Percentiles rank a stretch among this genome's conserved stretches.
These are phyloP conservation scores for Penicillium canariense DNA, from an alignment of 495 filamentous ascomycete genomes.

Conservation along the genomic window DNA sequence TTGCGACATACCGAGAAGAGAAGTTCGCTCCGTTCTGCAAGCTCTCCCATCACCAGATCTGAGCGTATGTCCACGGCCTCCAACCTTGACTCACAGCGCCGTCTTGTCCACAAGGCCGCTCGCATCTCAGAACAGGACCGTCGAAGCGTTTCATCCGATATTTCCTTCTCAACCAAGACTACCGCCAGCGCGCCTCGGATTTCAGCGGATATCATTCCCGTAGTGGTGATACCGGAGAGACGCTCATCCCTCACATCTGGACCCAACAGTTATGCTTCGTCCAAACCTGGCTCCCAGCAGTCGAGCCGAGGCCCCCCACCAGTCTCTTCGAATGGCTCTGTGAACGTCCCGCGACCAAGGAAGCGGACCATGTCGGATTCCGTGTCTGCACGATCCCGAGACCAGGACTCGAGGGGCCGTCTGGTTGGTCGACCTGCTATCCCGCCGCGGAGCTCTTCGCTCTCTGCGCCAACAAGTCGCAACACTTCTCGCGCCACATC, in stretches of 20 bases:
- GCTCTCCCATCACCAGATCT: conserved; percentile 41
- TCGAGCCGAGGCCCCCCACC: conserved; percentile 36
- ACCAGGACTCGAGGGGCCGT: conserved; percentile 28
- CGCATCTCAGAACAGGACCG: conserved; percentile 50
- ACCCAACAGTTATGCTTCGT: conserved; percentile 37
- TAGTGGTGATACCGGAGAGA: conserved; percentile 70
- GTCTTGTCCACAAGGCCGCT: conserved; percentile 46
- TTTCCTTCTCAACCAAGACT: conserved; percentile 53
- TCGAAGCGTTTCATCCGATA: conserved; percentile 59
- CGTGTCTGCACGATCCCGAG: conserved; percentile 25
- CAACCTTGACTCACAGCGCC: conserved; percentile 41
- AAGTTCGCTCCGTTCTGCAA: conserved; percentile 54
- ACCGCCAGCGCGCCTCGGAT: conserved; percentile 47
- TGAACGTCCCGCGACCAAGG: conserved; percentile 30
- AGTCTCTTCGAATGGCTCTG: conserved; percentile 33
- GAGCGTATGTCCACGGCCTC: conserved; percentile 46
- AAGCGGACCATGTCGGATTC: conserved; percentile 44
- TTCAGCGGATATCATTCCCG: conserved; percentile 58
- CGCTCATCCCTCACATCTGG: conserved; percentile 59
- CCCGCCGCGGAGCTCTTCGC: conserved; percentile 60
- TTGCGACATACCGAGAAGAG: conserved; percentile 72
- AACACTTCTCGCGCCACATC: conserved; percentile 64
- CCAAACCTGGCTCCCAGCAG: conserved; percentile 36
- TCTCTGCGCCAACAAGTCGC: conserved; percentile 69
- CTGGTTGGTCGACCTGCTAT: conserved; percentile 51